Evolutionary conservation across 306 rosid genomes (phyloP), one percentile per base, ranked within the genome.

Genomic region (Fragaria vesca): DNA sequence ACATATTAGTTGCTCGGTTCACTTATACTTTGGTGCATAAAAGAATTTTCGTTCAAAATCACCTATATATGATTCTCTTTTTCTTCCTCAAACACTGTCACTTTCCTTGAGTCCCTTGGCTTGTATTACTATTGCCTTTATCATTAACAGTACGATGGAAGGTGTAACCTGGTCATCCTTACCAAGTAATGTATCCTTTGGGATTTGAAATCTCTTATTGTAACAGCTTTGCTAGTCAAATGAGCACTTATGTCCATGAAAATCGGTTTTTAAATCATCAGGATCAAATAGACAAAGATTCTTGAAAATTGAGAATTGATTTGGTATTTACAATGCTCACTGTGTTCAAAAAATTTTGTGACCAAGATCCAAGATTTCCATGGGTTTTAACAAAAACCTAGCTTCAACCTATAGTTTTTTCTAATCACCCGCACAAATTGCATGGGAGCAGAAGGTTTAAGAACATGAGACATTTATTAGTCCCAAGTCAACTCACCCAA

Each of bases 301-400:
- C 85, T 78, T 78, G 79, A 79, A 81, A 82, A 81, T 21, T 89
- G 89, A 89, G 72, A 73, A 65, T 43, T 57, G 65, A 66, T 73
- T 68, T 67, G 63, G 69, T 78, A 43, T 24, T 80, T 82, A 74
- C 65, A 76, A 78, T 60, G 88, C 77, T 63, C 63, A 62, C 74
- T 43, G 24, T 28, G 8, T 60, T 21, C 26, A 30, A 6, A 36
- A 48, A 69, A 38, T 81, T 71, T 21, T 82, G 75, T 76, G 71
- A 68, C 34, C 86, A 82, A 77, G 91, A 91, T 91, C 93, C 97
- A 81, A 88, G 83, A 80, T 73, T 83, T 78, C 74, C 90, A 83
- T 61, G 82, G 84, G 86, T 78, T 78, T 78, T 80, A 8, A 6
- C 30, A n/a, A 32, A 28, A n/a, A 61, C 26, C 63, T 18, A 32